phyloP scores from a whole-genome alignment of 345 rosid genomes.

The Streptanthus diversifolius region DNA sequence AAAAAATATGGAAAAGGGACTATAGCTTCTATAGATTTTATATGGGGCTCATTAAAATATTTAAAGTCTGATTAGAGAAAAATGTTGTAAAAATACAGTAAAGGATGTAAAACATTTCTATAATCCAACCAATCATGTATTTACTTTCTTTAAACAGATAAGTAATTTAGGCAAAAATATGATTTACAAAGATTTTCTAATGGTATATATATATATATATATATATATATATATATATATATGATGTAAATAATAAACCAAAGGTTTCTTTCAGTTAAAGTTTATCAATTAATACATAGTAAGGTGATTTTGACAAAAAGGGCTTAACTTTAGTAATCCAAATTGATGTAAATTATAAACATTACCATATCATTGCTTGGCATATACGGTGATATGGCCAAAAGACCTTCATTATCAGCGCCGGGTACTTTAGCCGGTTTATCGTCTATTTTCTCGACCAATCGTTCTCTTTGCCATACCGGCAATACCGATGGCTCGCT shows the following conservation, averaged over 20 bases:
- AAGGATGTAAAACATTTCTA: too few species aligned
- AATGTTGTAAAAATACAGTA: too few species aligned
- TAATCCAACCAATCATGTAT: too few species aligned
- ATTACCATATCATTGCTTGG: not conserved
- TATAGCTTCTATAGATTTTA: too few species aligned
- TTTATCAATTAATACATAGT: not conserved
- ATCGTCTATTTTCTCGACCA: not conserved
- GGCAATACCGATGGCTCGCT: constrained; percentile 39
- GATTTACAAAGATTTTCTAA: not conserved
- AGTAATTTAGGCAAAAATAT: not conserved
- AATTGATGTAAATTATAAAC: not conserved
- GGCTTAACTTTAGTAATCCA: not conserved
- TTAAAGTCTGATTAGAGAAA: too few species aligned
- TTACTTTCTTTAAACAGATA: not conserved
- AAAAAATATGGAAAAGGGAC: too few species aligned
- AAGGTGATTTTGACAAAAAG: not conserved
- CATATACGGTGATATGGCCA: not conserved
- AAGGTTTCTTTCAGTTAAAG: not conserved
- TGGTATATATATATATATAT: too few species aligned
- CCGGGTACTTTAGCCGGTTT: not conserved
- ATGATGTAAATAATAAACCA: not conserved
- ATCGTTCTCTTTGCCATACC: constrained; percentile 41
- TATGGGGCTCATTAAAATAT: too few species aligned
- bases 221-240: too few species aligned
- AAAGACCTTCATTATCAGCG: not conserved